Base-by-base conservation (phyloP, 352 stramenopile genomes). In the Aphanomyces cochlioides region DNA sequence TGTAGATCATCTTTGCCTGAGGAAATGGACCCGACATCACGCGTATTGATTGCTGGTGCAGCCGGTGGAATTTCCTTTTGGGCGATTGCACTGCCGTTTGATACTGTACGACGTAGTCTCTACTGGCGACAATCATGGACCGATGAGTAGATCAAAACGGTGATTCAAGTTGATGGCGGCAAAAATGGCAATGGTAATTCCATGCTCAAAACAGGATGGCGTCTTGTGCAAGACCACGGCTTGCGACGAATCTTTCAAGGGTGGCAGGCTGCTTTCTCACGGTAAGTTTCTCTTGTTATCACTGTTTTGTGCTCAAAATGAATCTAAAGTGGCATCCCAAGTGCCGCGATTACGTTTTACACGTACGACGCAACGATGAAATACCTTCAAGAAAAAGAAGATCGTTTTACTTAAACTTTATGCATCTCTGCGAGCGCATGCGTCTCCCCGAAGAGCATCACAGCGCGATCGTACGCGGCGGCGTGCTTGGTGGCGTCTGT, bases 61-160 rank as follows among this genome's bases (percentile, higher is more conserved):
- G 79, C 78, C 38, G 89, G 86, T 17, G 85, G 89, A n/a, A 64
- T 93, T 43, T 90, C 82, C 71, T 96, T 94, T 65, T 96, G 87
- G 88, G 75, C 81, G 13, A 80, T 94, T 38, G 89, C 87, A 36
- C 73, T 95, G 47, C 87, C 87, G 4, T 95, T 96, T 65, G 85
- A 95, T 75, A 92, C 80, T 12, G 47, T 70, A 70, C 10, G 39
- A n/a, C 17, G 21, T 53, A 2, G 4, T 21, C 60, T 12, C n/a
- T 28, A 28, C 28, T 28, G 2, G 43, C 3, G 37, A 40, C 64
- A 10, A 12, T 61, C 19, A 7, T 37, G 38, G 10, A 37, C 54
- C 61, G 10, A 59, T 70, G 17, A 8, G 54, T 48, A 70, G 10
- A 73, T 93, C 81, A 92, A 93, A 75, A 89, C 86, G 50, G 76